Conservation (phyloP, 176 grass and related monocot species). For the Oryza brachyantha region DNA sequence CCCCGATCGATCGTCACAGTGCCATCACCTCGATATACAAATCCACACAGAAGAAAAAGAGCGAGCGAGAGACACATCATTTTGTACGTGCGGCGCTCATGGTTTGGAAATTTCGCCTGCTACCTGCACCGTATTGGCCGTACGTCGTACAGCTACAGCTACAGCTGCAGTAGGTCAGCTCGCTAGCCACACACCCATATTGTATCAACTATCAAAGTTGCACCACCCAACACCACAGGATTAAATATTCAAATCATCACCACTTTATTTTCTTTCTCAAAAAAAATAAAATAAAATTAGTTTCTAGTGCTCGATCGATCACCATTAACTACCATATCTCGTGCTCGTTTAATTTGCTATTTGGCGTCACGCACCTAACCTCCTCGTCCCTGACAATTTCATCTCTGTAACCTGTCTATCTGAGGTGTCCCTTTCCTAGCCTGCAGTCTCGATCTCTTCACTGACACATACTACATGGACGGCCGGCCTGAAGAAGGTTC, state of each 20-base stretch:
- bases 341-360: background rate
- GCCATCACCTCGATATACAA: too few relatives aligned
- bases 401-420: background rate
- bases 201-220: too few relatives aligned
- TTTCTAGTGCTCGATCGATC: background rate
- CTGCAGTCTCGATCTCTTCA: background rate
- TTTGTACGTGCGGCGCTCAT: too few relatives aligned
- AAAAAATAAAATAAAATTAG: too few relatives aligned
- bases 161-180: background rate
- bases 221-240: background rate
- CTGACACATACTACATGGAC: background rate
- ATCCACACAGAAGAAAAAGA: too few relatives aligned
- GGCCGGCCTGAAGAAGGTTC: background rate
- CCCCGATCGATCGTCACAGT: too few relatives aligned
- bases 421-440: background rate
- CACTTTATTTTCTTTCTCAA: background rate
- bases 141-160: background rate
- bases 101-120: too few relatives aligned
- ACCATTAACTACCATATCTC: constrained; percentile 7
- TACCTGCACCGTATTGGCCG: background rate
- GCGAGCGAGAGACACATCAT: too few relatives aligned
- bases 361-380: background rate
- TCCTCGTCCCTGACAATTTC: background rate
- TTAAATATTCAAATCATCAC: background rate
- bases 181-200: too few relatives aligned